Base-by-base conservation (phyloP, 192 early-diverging fungal genomes). In the Linnemannia exigua region DNA sequence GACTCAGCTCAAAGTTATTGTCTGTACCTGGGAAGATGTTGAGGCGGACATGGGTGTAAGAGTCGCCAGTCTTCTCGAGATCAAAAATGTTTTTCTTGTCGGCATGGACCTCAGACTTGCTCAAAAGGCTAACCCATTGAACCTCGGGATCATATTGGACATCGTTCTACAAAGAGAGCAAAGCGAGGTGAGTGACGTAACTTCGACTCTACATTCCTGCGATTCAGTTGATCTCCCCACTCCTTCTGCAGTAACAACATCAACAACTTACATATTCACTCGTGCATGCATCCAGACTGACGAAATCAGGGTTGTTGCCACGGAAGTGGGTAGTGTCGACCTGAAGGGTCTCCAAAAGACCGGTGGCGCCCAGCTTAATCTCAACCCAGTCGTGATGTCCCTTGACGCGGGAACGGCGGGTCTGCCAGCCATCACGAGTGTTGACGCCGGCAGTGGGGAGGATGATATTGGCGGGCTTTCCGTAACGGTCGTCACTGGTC, bases 341-440 rank as follows among this genome's bases (percentile, higher is more conserved):
- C 79, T 95, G 94, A 37, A 95, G 89, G 68, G 90, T 88, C 48
- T 94, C 82, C 20, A 98, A 80, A 70, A 89, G 91, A 15, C 96
- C 96, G 8, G 91, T 87, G 73, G 90, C 82, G 28, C 97, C 97
- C 44, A 98, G 90, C 79, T 93, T 90, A 54, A 98, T 90, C 67
- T 96, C 91, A 12, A 93, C 94, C 95, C 94, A 97, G 79, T 99
- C 95, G 63, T 82, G 88, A 80, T 96, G 93, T 73, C 91, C 90
- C 9, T 90, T 92, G n/a, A 91, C 95, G 72, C 97, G 93, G 70
- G 96, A 96, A 54, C 95, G 92, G 41, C 89, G 90, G 1, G 97
- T 99, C 84, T 99, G 97, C 98, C 98, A 99, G 38, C 98, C 98
- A 80, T 97, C 97, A 61, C 93, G 92, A 93, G 96, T 97, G 67